These are phyloP conservation scores for Nicotiana benthamiana DNA, from an alignment of 257 asterid species.

Conservation along the genomic window DNA sequence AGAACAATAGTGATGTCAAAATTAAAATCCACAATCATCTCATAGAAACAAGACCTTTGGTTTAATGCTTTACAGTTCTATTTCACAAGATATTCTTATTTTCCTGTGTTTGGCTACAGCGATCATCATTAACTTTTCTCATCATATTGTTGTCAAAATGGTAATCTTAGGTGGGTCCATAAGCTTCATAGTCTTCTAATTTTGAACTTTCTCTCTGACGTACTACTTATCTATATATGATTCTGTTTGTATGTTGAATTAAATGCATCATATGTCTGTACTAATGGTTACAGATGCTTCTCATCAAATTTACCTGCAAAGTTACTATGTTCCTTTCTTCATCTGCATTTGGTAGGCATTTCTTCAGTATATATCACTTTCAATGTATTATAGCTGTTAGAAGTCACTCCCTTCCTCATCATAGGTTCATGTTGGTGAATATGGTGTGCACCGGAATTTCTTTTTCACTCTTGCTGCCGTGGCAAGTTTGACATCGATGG, in stretches of 20 bases:
- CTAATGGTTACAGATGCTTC: background rate
- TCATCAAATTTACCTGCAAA: conserved; percentile 2
- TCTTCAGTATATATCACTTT: conserved; percentile 1
- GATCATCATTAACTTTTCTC: background rate
- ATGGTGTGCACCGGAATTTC: conserved; percentile 99
- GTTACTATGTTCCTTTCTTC: conserved; percentile 1
- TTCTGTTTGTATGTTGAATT: background rate
- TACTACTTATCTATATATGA: background rate
- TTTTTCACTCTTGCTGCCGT: conserved; percentile 94
- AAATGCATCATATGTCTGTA: background rate
- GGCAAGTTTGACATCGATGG: conserved; percentile 58
- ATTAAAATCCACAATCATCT: background rate
- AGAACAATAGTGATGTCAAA: background rate
- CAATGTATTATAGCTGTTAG: background rate
- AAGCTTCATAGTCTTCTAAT: background rate
- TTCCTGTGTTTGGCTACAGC: background rate
- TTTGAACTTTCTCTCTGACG: background rate
- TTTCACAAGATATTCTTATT: background rate
- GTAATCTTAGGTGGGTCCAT: background rate
- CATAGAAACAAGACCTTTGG: background rate
- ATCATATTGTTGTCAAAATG: background rate
- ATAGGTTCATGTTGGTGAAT: conserved; percentile 95
- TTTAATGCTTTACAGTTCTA: background rate
- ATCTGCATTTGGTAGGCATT: conserved; percentile 1
- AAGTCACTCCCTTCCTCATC: conserved; percentile 5